These are phyloP conservation scores for Claviceps digitariae DNA, from an alignment of 2,329 filamentous ascomycete genomes.

Conservation along the genomic window DNA sequence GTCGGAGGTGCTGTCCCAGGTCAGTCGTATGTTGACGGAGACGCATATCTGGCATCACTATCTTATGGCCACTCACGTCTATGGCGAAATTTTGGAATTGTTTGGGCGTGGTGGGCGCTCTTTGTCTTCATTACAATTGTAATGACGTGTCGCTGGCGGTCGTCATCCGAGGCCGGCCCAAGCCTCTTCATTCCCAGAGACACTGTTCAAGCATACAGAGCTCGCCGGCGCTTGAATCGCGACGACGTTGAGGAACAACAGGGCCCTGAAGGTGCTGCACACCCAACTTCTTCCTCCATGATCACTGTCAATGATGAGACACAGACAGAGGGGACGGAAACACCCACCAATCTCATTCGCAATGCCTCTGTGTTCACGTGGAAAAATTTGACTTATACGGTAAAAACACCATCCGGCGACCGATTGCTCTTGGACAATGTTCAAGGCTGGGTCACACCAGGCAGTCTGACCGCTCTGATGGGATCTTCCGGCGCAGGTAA, in stretches of 20 bases:
- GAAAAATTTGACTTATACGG: conserved; percentile 58
- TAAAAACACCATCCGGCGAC: conserved; percentile 47
- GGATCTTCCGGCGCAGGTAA: conserved; percentile 73
- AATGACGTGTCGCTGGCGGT: conserved; percentile 42
- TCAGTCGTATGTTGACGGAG: conserved; percentile 35
- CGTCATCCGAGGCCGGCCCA: conserved; percentile 35
- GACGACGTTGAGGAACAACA: conserved; percentile 36
- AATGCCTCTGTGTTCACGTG: conserved; percentile 62
- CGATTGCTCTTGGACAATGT: conserved; percentile 64
- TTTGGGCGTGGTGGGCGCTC: conserved; percentile 50
- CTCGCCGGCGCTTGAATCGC: conserved; percentile 12
- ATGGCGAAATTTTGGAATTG: conserved; percentile 48
- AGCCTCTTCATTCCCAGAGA: conserved; percentile 50
- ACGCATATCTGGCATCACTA: conserved; percentile 42
- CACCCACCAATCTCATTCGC: conserved; percentile 30
- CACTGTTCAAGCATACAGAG: conserved; percentile 25
- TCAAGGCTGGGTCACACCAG: conserved; percentile 72
- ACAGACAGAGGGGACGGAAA: neutral
- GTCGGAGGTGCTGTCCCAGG: conserved; percentile 41
- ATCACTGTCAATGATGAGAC: neutral
- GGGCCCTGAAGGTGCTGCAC: conserved; percentile 11
- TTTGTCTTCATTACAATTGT: conserved; percentile 45
- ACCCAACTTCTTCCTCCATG: neutral
- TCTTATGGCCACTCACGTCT: conserved; percentile 38
- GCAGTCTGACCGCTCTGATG: conserved; percentile 68